Conservation (phyloP, 306 rosid species). For the Begonia fuchsioides region DNA sequence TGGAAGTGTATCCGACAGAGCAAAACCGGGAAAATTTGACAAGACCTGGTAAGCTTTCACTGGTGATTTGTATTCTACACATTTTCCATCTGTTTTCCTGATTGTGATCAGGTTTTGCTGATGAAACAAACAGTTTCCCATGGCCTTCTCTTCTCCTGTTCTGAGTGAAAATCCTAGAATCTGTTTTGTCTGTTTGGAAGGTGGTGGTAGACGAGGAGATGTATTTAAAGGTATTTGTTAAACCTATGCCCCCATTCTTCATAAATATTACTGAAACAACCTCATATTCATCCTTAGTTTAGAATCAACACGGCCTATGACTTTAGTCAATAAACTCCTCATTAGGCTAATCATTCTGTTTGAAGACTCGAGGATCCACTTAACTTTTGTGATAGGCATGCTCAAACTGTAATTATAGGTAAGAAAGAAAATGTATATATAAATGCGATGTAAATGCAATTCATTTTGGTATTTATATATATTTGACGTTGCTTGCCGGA, state of each 20-base stretch:
- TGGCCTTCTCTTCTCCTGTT: constrained; percentile 8
- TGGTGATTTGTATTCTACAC: constrained; percentile 57
- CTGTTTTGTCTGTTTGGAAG: neutral
- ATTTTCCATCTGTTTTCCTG: constrained; percentile 61
- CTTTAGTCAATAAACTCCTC: too few species aligned
- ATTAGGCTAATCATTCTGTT: too few species aligned
- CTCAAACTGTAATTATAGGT: too few species aligned
- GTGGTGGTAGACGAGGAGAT: neutral
- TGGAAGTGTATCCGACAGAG: constrained; percentile 36
- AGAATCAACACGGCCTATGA: too few species aligned
- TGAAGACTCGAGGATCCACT: too few species aligned
- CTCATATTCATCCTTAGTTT: neutral
- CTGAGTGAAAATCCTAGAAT: neutral
- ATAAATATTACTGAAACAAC: constrained; percentile 1
- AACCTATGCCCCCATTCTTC: neutral
- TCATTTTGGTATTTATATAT: too few species aligned
- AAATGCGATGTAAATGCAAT: too few species aligned
- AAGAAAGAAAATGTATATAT: too few species aligned
- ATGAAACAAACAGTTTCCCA: constrained; percentile 73
- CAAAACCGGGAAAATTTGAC: constrained; percentile 46
- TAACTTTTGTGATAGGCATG: too few species aligned
- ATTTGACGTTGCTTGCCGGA: too few species aligned
- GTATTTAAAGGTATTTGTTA: constrained; percentile 3
- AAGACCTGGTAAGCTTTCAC: constrained; percentile 39
- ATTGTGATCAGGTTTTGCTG: constrained; percentile 37